Conservation (phyloP, 2,329 filamentous ascomycete genomes). For the Curvularia sp. region DNA sequence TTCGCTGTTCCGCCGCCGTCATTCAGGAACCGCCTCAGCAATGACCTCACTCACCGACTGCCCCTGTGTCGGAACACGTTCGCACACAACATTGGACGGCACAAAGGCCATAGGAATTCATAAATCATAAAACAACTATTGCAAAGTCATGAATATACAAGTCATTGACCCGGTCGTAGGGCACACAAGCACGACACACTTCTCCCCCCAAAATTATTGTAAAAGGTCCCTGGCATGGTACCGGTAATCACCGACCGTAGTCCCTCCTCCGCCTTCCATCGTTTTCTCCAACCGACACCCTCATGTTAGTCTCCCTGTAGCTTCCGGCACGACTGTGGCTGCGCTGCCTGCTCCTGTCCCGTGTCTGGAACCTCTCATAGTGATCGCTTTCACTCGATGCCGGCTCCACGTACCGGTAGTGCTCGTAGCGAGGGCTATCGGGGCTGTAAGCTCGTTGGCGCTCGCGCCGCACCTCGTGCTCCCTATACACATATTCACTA, state of each 20-base stretch:
- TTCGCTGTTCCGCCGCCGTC: slow-evolving; percentile 8
- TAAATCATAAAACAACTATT: slow-evolving; percentile 1
- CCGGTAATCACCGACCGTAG: slow-evolving; percentile 2
- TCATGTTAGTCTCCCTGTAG: slow-evolving; percentile 41
- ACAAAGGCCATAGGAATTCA: not conserved
- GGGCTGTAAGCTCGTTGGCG: slow-evolving; percentile 49
- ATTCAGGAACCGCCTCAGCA: slow-evolving; percentile 7
- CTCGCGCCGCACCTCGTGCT: slow-evolving; percentile 54
- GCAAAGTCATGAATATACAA: not conserved
- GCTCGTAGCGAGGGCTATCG: slow-evolving; percentile 52
- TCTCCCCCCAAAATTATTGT: not conserved
- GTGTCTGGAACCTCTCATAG: slow-evolving; percentile 35
- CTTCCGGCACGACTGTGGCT: slow-evolving; percentile 44
- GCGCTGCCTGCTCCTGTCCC: slow-evolving; percentile 35
- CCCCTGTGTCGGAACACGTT: not conserved
- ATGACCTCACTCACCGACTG: slow-evolving; percentile 13
- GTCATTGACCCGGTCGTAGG: not conserved
- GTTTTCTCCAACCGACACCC: slow-evolving; percentile 17
- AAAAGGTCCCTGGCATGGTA: not conserved
- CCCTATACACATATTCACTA: slow-evolving; percentile 53
- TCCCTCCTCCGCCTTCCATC: slow-evolving; percentile 3
- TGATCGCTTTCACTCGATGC: slow-evolving; percentile 42
- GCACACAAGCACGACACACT: not conserved
- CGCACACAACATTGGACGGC: not conserved
- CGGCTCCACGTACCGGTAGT: slow-evolving; percentile 56